These are phyloP conservation scores for Luffa aegyptiaca DNA, from an alignment of 306 rosid genomes.

Conservation along the genomic window DNA sequence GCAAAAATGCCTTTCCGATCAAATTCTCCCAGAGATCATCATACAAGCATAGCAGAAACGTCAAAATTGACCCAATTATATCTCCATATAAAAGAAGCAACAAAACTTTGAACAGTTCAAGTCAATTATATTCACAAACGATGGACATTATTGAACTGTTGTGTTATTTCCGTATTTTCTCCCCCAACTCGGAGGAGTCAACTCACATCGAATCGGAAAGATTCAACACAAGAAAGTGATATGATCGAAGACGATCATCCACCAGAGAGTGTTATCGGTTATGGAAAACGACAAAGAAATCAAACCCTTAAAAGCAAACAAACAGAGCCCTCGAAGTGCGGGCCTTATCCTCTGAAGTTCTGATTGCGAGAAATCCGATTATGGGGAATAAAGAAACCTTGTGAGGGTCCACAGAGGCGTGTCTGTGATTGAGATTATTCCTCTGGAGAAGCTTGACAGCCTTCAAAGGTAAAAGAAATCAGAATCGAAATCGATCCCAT, in stretches of 20 bases:
- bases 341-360: constrained; percentile 24
- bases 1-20: background rate
- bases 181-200: background rate
- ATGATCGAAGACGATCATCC: background rate
- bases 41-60: background rate
- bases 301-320: background rate
- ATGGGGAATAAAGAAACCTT: constrained; percentile 22
- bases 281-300: constrained; percentile 14
- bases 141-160: background rate
- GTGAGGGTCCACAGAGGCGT: constrained; percentile 17
- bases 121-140: background rate
- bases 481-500: constrained; percentile 12
- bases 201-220: background rate
- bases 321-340: constrained; percentile 27
- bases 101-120: background rate
- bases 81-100: background rate
- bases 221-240: background rate
- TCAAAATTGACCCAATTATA: background rate
- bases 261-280: background rate
- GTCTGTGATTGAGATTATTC: constrained; percentile 7
- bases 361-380: background rate
- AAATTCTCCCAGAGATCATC: background rate
- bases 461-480: constrained; percentile 6
- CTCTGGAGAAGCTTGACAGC: constrained; percentile 20
- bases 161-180: background rate